Conservation (phyloP, 139 green algal species). For the Coccomyxa sp. region DNA sequence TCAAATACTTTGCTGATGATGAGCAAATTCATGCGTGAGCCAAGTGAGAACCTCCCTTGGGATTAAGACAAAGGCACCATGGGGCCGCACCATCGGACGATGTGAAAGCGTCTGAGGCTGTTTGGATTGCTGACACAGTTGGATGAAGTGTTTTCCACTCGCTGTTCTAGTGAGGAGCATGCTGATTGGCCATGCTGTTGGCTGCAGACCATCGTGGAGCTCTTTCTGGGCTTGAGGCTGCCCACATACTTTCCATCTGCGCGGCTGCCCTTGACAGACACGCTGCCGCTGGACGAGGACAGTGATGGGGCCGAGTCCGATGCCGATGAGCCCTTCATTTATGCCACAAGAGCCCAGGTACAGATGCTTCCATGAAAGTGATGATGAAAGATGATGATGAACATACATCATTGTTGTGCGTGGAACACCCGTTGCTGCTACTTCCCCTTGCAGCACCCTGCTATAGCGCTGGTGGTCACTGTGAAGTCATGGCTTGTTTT, state of each 20-base stretch:
- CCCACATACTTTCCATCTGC: constrained; percentile 43
- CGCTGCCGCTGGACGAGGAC: constrained; percentile 11
- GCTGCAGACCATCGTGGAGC: constrained; percentile 56
- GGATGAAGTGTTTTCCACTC: not conserved
- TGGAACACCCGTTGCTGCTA: not conserved
- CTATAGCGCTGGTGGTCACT: not conserved
- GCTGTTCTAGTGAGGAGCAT: constrained; percentile 17
- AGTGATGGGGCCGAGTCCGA: constrained; percentile 10
- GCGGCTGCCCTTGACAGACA: constrained; percentile 31
- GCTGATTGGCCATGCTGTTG: constrained; percentile 11
- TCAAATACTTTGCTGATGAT: too few species aligned
- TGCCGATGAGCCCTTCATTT: not conserved
- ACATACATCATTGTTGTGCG: not conserved
- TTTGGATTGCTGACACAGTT: constrained; percentile 17
- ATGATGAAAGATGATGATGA: not conserved
- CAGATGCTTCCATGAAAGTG: not conserved
- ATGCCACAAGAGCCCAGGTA: not conserved
- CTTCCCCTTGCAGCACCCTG: not conserved
- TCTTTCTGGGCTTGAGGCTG: constrained; percentile 79
- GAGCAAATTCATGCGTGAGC: too few species aligned
- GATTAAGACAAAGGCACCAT: too few species aligned
- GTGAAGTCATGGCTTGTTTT: not conserved
- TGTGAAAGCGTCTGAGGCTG: too few species aligned
- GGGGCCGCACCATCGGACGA: too few species aligned
- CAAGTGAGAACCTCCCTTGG: too few species aligned